Evolutionary conservation across 805 yeast species (phyloP).

Genomic region (Blastobotrys mokoenaii): DNA sequence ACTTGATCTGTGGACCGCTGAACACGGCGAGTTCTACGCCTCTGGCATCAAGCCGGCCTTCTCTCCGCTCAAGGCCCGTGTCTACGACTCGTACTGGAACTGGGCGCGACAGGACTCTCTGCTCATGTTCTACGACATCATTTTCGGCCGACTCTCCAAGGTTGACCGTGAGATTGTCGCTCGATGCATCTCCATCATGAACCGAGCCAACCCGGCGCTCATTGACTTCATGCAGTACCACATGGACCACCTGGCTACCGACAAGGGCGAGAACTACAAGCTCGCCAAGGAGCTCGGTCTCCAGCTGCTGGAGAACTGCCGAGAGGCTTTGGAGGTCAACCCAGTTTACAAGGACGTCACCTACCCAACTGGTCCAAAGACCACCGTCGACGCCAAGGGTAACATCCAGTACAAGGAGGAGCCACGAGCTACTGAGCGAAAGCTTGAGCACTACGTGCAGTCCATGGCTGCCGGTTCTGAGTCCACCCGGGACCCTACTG

Average conservation of each 20-base stretch:
- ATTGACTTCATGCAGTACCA: conserved; percentile 95
- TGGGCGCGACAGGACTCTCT: conserved; percentile 98
- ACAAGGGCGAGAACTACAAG: conserved; percentile 86
- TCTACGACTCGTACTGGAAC: conserved; percentile 97
- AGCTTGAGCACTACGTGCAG: conserved; percentile 88
- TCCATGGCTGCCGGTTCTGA: conserved; percentile 96
- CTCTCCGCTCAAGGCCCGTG: conserved; percentile 88
- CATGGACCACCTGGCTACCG: conserved; percentile 74
- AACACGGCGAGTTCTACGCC: conserved; percentile 89
- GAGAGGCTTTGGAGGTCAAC: conserved; percentile 65
- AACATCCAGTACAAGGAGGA: conserved; percentile 76
- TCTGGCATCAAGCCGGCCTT: conserved; percentile 85
- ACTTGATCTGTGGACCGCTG: conserved; percentile 85
- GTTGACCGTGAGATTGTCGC: conserved; percentile 94
- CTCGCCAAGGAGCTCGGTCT: conserved; percentile 85
- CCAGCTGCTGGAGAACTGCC: conserved; percentile 92
- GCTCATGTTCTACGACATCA: conserved; percentile 88
- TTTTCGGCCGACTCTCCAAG: conserved; percentile 83
- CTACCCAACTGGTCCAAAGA: conserved; percentile 91
- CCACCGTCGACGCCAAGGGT: conserved; percentile 82
- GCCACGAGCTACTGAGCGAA: conserved; percentile 84
- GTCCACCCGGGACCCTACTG: conserved; percentile 65
- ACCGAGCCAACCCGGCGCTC: conserved; percentile 88
- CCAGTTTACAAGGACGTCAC: conserved; percentile 96
- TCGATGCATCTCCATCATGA: conserved; percentile 95